Evolutionary conservation across 768 basidiomycete genomes (phyloP).

Genomic region (Coprinopsis strossmayeri): DNA sequence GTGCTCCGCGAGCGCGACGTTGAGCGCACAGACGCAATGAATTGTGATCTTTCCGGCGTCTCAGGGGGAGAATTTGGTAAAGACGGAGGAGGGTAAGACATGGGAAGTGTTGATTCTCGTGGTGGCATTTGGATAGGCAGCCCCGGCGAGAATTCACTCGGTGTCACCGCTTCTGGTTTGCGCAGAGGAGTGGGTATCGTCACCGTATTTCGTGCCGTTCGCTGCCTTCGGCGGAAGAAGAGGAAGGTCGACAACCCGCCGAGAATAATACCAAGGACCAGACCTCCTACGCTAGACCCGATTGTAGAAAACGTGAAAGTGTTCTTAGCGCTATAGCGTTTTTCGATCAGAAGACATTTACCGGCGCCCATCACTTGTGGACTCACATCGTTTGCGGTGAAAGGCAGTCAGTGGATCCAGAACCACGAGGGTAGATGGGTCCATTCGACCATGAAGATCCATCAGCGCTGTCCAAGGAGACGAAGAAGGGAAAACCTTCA

Average conservation of each 20-base stretch:
- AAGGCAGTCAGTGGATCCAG: slow-evolving; percentile 33
- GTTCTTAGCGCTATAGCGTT: neutral
- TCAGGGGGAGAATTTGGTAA: neutral
- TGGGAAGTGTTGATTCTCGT: neutral
- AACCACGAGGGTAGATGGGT: slow-evolving; percentile 41
- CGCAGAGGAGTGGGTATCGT: slow-evolving; percentile 14
- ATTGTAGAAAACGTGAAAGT: neutral
- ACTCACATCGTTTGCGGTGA: slow-evolving; percentile 19
- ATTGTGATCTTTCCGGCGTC: neutral
- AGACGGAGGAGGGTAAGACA: slow-evolving; percentile 5
- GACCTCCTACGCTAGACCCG: neutral
- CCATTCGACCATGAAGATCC: slow-evolving; percentile 44
- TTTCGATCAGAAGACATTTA: too few species aligned
- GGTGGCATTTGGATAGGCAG: neutral
- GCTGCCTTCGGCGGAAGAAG: neutral
- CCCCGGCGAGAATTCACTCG: neutral
- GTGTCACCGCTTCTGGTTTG: neutral
- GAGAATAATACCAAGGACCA: neutral
- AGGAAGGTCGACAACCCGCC: neutral
- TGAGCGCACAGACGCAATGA: neutral
- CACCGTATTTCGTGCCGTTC: slow-evolving; percentile 13
- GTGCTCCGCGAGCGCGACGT: neutral
- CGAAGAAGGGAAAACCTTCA: slow-evolving; percentile 42
- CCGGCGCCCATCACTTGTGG: too few species aligned
- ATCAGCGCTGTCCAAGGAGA: slow-evolving; percentile 38